A percentile compares a stretch with the other conserved stretches of the same genome.
phyloP scores from a whole-genome alignment of 176 grass and related monocot genomes.

The Puccinellia tenuiflora region DNA sequence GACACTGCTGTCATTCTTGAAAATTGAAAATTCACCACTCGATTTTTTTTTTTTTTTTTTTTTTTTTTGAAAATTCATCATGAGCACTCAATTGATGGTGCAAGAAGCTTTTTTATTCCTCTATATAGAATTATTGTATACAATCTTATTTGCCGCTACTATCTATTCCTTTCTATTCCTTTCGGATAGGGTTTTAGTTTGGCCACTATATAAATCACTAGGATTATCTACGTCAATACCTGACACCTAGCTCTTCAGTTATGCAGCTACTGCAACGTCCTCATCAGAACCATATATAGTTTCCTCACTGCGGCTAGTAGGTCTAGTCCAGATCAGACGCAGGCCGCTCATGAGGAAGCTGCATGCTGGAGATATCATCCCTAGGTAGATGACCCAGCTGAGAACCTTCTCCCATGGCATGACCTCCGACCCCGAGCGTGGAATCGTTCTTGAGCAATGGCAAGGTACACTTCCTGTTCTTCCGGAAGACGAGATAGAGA shows the following conservation, averaged over 20 bases:
- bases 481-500: conserved; percentile 73
- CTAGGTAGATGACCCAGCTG: conserved; percentile 58
- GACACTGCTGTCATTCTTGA: neutral
- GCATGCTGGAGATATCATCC: conserved; percentile 96
- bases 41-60: no score
- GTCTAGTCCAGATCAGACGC: conserved; percentile 53
- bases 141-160: neutral
- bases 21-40: neutral
- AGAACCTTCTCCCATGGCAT: conserved; percentile 17
- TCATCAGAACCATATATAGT: neutral
- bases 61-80: neutral
- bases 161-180: neutral
- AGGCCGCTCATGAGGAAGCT: conserved; percentile 53
- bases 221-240: neutral
- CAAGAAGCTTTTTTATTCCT: neutral
- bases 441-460: conserved; percentile 48
- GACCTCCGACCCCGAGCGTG: neutral
- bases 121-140: neutral
- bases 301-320: neutral
- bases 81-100: neutral
- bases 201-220: neutral
- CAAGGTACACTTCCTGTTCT: conserved; percentile 59
- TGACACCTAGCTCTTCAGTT: neutral
- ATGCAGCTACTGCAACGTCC: neutral
- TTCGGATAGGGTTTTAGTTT: neutral